Evolutionary conservation across 2,329 filamentous ascomycete species (phyloP).

Genomic region (Sporothrix pallida): DNA sequence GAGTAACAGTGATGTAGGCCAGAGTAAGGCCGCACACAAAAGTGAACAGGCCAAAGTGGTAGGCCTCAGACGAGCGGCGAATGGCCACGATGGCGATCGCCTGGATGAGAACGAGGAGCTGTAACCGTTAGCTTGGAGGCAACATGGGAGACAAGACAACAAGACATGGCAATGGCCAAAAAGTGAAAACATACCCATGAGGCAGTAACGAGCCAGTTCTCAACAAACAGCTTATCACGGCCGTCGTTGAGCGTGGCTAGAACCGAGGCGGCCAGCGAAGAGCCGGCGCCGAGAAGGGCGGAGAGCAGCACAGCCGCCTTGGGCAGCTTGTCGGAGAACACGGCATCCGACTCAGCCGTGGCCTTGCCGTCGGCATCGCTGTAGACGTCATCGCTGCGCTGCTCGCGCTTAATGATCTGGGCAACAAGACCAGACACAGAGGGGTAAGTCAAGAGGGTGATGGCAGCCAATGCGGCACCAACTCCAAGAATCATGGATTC

Average conservation of each 20-base stretch:
- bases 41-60: conserved; percentile 59
- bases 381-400: conserved; percentile 55
- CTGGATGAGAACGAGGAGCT: conserved; percentile 61
- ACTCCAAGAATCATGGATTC: conserved; percentile 41
- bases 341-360: conserved; percentile 65
- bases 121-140: not conserved
- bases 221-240: conserved; percentile 52
- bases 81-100: conserved; percentile 55
- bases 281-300: conserved; percentile 58
- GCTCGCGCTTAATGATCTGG: conserved; percentile 42
- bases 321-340: conserved; percentile 65
- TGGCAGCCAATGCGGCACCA: conserved; percentile 41
- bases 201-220: conserved; percentile 65
- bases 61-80: conserved; percentile 58
- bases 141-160: not conserved
- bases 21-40: conserved; percentile 56
- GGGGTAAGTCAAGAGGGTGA: conserved; percentile 44
- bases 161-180: not conserved
- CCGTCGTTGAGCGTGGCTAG: conserved; percentile 52
- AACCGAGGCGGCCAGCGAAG: conserved; percentile 63
- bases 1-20: conserved; percentile 51
- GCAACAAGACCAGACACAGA: conserved; percentile 42
- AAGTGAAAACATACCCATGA: conserved; percentile 63
- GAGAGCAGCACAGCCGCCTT: conserved; percentile 61
- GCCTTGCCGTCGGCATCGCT: conserved; percentile 73